Base-by-base conservation (phyloP, 176 grass and related monocot genomes). In the Rhynchospora pubera region DNA sequence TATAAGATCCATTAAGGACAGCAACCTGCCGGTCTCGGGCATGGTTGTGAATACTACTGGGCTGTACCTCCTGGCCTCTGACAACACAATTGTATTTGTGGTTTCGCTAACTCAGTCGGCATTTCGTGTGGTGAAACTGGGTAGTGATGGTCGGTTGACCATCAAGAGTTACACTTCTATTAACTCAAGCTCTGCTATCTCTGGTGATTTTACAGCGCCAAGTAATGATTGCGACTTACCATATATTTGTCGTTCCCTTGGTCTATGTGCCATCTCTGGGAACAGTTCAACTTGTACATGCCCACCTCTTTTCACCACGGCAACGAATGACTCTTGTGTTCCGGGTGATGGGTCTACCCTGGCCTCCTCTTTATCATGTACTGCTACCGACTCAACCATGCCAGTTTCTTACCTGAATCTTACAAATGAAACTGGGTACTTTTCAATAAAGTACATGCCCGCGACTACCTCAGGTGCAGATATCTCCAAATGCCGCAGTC, bases 261-360 rank as follows among this genome's bases (percentile, higher is more conserved):
- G 83, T 6, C 74, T 94, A 69, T 98, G 92, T 78, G 13, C 73
- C 0, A 8, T 32, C 21, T 57, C 63, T 0, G 83, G 83, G 13
- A 97, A 97, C 70, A 5, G 44, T 47, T 89, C 94, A 1, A 83
- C 42, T 16, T 97, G 94, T 84, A 88, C 77, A 4, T 97, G 94
- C 68, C 90, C 92, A 2, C 61, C 85, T 0, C 78, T 67, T 5
- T 94, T 94, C 51, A 73, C 78, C 2, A n/a, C 78, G 1, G 92
- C 85, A 5, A 10, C 45, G 4, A 22, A 84, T 42, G 68, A 84
- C 0, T 43, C 62, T 66, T 98, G 95, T 65, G 30, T 65, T 9
- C 95, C 95, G 39, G 89, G 88, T 63, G 88, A 98, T 34, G 90
- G 87, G 42, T 93, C 89, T 7, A 50, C 78, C 19, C 81, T 94